phyloP scores from a whole-genome alignment of 1,284 basidiomycete genomes.

The Macrocybe sp. region DNA sequence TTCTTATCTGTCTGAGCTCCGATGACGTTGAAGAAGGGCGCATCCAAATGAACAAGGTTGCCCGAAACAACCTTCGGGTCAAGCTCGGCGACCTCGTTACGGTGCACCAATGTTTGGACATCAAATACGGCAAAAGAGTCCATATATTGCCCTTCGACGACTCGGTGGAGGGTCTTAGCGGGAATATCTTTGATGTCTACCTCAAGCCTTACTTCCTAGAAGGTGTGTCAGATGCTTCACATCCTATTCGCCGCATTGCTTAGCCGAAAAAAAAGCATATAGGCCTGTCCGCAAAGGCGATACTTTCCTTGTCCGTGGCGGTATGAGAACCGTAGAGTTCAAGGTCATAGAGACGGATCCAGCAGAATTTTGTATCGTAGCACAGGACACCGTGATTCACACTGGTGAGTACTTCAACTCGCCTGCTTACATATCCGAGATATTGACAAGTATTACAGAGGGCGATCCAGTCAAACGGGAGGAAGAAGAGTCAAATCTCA shows the following conservation, averaged over 20 bases:
- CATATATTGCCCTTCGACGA: constrained; percentile 98
- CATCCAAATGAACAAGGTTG: constrained; percentile 99
- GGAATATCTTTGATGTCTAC: constrained; percentile 99
- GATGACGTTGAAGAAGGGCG: constrained; percentile 98
- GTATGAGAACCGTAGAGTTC: constrained; percentile 98
- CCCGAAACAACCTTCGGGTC: constrained; percentile 96
- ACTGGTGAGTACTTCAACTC: constrained; percentile 48
- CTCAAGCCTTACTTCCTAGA: constrained; percentile 99
- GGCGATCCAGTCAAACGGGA: constrained; percentile 99
- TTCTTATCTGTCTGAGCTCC: constrained; percentile 91
- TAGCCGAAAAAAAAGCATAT: constrained; percentile 50
- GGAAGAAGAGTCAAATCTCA: constrained; percentile 96
- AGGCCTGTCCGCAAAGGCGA: constrained; percentile 94
- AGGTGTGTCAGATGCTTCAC: constrained; percentile 37
- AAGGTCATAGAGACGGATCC: constrained; percentile 97
- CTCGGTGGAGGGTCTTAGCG: constrained; percentile 95
- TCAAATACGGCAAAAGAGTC: constrained; percentile 99
- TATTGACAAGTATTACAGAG: constrained; percentile 46
- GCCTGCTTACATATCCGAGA: constrained; percentile 10
- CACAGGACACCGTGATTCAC: constrained; percentile 95
- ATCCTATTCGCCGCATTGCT: background rate
- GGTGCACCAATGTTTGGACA: constrained; percentile 94
- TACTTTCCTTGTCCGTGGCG: constrained; percentile 97
- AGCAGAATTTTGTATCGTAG: constrained; percentile 94
- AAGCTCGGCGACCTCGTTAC: constrained; percentile 97